Conservation (phyloP, 805 yeast species). For the Candida boleticola region DNA sequence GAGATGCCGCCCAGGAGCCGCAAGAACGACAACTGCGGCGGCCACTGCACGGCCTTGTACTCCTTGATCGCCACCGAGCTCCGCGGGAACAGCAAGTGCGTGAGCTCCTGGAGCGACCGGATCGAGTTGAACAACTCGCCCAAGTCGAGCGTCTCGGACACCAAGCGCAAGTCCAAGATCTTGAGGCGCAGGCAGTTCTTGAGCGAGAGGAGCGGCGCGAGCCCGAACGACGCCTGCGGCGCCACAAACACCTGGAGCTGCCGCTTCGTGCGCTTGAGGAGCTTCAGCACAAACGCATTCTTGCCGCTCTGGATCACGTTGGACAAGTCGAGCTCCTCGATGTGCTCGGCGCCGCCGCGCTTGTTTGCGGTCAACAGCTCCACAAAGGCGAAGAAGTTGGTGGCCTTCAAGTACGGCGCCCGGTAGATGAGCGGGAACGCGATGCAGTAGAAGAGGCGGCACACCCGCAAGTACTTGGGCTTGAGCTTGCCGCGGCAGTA, state of each 20-base stretch:
- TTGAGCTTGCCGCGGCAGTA: slow-evolving; percentile 28
- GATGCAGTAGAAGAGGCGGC: slow-evolving; percentile 56
- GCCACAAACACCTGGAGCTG: slow-evolving; percentile 72
- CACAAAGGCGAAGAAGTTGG: slow-evolving; percentile 72
- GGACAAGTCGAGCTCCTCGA: slow-evolving; percentile 68
- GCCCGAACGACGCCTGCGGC: slow-evolving; percentile 93
- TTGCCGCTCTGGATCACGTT: slow-evolving; percentile 86
- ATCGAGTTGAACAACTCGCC: slow-evolving; percentile 78
- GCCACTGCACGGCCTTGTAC: slow-evolving; percentile 65
- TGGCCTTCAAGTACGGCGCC: slow-evolving; percentile 59
- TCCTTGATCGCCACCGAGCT: slow-evolving; percentile 73
- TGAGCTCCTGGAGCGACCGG: slow-evolving; percentile 55
- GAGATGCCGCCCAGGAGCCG: slow-evolving; percentile 89
- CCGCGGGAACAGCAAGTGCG: slow-evolving; percentile 83
- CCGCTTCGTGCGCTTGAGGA: slow-evolving; percentile 72
- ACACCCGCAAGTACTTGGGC: slow-evolving; percentile 57
- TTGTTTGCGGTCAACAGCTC: slow-evolving; percentile 56
- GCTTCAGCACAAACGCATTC: slow-evolving; percentile 82
- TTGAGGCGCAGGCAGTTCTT: slow-evolving; percentile 64
- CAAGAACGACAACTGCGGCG: slow-evolving; percentile 65
- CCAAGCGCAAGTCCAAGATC: slow-evolving; percentile 75
- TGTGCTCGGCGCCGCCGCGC: slow-evolving; percentile 52
- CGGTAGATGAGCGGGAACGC: slow-evolving; percentile 66
- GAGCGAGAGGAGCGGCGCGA: slow-evolving; percentile 81
- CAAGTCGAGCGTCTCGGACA: slow-evolving; percentile 86